phyloP scores from a whole-genome alignment of 1,284 basidiomycete species.

The Bondarzewia mesenterica region DNA sequence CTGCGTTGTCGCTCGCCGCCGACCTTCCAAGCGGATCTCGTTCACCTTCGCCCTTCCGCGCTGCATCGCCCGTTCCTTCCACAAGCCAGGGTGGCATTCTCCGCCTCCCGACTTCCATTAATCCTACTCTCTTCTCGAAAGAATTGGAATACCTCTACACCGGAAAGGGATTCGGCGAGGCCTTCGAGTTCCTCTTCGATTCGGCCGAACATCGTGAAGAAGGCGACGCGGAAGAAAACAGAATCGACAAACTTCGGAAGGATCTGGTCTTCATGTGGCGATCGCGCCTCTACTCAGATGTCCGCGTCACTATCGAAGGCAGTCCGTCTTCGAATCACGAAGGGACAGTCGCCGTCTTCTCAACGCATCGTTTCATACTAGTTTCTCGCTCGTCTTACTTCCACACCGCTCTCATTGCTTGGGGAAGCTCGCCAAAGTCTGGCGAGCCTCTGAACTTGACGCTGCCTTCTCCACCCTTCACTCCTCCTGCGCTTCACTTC shows the following conservation, averaged over 20 bases:
- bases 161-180: slow-evolving; percentile 79
- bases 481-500: slow-evolving; percentile 90
- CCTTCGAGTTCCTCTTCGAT: slow-evolving; percentile 86
- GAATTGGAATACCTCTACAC: slow-evolving; percentile 90
- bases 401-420: slow-evolving; percentile 57
- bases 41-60: slow-evolving; percentile 47
- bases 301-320: slow-evolving; percentile 70
- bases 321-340: slow-evolving; percentile 55
- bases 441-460: slow-evolving; percentile 50
- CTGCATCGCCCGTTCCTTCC: slow-evolving; percentile 35
- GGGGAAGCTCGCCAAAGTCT: slow-evolving; percentile 31
- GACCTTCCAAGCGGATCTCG: slow-evolving; percentile 40
- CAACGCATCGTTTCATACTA: slow-evolving; percentile 89
- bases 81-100: slow-evolving; percentile 33
- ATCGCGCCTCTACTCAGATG: slow-evolving; percentile 85
- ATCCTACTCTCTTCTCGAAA: slow-evolving; percentile 71
- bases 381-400: slow-evolving; percentile 89
- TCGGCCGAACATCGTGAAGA: slow-evolving; percentile 45
- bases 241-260: slow-evolving; percentile 83
- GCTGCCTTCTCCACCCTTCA: slow-evolving; percentile 90
- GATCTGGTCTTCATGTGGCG: slow-evolving; percentile 97
- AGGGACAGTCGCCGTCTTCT: slow-evolving; percentile 73
- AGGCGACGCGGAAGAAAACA: slow-evolving; percentile 53
- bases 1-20: slow-evolving; percentile 48
- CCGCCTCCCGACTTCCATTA: slow-evolving; percentile 59